Conservation (phyloP, 2,329 filamentous ascomycete species). For the Ceratocystis huliohia region DNA sequence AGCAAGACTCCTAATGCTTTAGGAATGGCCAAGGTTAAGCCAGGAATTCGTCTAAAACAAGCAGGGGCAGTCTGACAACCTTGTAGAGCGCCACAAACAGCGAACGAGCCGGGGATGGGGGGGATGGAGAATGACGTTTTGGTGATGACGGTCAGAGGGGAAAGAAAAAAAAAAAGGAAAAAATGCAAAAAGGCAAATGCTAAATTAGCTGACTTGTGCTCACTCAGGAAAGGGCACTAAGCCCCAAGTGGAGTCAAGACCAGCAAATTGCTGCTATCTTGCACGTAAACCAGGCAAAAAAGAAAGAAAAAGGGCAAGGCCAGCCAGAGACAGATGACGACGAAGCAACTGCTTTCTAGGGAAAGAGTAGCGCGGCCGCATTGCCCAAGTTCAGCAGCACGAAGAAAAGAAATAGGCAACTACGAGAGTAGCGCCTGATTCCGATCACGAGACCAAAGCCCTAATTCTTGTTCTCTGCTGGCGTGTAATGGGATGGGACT, state of each 20-base stretch:
- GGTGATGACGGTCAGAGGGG: background rate
- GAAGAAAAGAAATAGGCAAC: background rate
- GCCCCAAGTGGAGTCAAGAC: background rate
- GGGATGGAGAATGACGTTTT: background rate
- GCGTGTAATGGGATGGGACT: background rate
- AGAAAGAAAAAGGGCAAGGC: background rate
- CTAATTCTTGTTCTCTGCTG: background rate
- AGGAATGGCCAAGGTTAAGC: background rate
- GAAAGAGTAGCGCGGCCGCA: background rate
- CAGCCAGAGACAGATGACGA: background rate
- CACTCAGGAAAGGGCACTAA: background rate
- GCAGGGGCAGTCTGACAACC: background rate
- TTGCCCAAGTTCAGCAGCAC: background rate
- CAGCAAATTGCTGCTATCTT: background rate
- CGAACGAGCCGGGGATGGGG: background rate
- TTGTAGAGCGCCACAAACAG: background rate
- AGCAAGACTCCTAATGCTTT: background rate
- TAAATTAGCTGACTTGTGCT: background rate
- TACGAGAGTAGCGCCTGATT: background rate
- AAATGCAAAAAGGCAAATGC: background rate
- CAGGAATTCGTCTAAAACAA: constrained; percentile 2
- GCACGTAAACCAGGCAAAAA: background rate
- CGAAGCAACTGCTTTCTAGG: background rate
- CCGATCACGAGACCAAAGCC: background rate
- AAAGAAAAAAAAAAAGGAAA: background rate